Base-by-base conservation (phyloP, 2,329 filamentous ascomycete genomes). In the Plenodomus biglobosus region DNA sequence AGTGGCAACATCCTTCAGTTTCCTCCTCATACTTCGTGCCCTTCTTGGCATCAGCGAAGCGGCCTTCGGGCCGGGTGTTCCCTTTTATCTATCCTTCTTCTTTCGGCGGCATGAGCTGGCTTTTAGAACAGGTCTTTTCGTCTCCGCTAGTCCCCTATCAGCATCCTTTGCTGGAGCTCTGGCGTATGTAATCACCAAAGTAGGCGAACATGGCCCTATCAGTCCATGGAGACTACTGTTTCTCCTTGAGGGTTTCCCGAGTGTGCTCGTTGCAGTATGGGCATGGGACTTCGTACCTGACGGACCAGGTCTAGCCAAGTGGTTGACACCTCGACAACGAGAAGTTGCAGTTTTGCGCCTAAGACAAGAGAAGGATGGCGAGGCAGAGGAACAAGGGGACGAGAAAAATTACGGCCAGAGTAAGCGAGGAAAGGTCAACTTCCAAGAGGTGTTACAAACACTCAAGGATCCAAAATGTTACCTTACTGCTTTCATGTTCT, bases 161-260 rank as follows among this genome's bases (percentile, higher is more conserved):
- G 80, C 80, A 8, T 82, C 79, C 2, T 85, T 94, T 56, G 91
- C 91, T 0, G 89, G 89, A 34, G 86, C 81, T 8, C 77, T 96
- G 3, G 90, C 91, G 7, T 90, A 87, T 85, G 64, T 85, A 18
- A 92, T 96, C 53, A 81, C 91, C 42, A 84, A 83, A 60, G 62
- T 90, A 13, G 88, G 84, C 42, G 74, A 82, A 40, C 64, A 78
- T 51, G 77, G 81, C 1, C 87, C 87, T 15, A 85, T 95, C 41
- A 87, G 89, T 0, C 84, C 88, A 3, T 95, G 91, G 91, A 82
- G 91, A n/a, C 79, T 92, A 1, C 78, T 95, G 21, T 95, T 95
- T 64, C 78, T 95, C 7, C 60, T 92, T 11, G 91, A 95, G 70
- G 91, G 90, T 1, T 92, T 95, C 51, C 91, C 91, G 1, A 90